phyloP scores from a whole-genome alignment of 2,329 filamentous ascomycete species.

The Golovinomyces cichoracearum region DNA sequence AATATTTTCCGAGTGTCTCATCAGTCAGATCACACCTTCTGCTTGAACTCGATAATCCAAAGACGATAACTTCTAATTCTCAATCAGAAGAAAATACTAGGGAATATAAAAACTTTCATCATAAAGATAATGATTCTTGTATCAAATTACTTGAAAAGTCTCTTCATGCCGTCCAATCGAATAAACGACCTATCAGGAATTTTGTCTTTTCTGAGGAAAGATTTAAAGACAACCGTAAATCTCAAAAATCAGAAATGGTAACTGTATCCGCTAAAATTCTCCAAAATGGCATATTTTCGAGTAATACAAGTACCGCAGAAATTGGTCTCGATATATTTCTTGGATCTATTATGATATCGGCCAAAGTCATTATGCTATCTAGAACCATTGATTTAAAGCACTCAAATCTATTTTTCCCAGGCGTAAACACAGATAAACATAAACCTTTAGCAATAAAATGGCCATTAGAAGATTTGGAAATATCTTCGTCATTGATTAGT shows the following conservation, averaged over 20 bases:
- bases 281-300: constrained; percentile 38
- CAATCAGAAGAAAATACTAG: no score
- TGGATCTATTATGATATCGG: constrained; percentile 21
- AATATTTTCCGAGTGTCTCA: no score
- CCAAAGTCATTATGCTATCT: background rate
- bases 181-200: background rate
- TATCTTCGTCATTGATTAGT: constrained; percentile 1
- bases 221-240: constrained; percentile 7
- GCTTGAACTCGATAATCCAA: no score
- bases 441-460: constrained; percentile 5
- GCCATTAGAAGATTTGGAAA: constrained; percentile 2
- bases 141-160: background rate
- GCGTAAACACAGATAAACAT: no score
- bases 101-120: no score
- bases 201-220: background rate
- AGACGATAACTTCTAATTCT: no score
- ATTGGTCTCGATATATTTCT: constrained; percentile 43
- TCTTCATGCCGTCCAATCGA: no score
- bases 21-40: no score
- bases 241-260: constrained; percentile 10
- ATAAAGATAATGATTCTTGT: no score
- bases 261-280: constrained; percentile 6
- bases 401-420: no score
- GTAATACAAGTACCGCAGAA: constrained; percentile 44
- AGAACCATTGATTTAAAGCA: background rate